Base-by-base conservation (phyloP, 768 basidiomycete genomes). In the Tylopilus vinaceipallidus region DNA sequence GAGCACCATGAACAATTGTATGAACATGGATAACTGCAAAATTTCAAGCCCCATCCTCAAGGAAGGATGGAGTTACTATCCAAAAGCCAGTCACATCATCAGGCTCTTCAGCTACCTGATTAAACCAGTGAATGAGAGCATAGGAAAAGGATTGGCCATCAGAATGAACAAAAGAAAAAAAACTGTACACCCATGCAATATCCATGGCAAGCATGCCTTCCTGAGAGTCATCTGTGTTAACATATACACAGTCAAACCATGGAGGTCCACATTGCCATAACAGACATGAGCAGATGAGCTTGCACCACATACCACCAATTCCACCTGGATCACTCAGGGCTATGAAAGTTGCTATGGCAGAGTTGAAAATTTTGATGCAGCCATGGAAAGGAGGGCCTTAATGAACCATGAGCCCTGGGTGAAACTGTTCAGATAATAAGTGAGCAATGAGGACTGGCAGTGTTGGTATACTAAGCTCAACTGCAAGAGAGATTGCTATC, bases 141-240 rank as follows among this genome's bases (percentile, higher is more conserved):
- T 24, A 40, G 10, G 39, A 16, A 11, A 24, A 40, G 2, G 6
- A 3, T 3, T 24, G 5, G 16, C 23, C 39, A 17, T 40, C 22
- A 26, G 24, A n/a, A 17, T 40, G n/a, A 4, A 26, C 24, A 26
- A 40, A 40, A n/a, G 39, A 40, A 26, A 40, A 38, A 23, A 38
- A 11, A 38, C 37, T 22, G 17, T 14, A 23, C 13, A 38, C 37
- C 14, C 37, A 22, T 5, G 9, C 39, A 3, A 41, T 22, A 10
- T 41, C 39, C 47, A 48, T 48, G 13, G 23, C 7, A 1, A 48
- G 47, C 47, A 48, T 48, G 3, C 47, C 47, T 4, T 48, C 9
- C 23, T 16, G 4, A 3, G 13, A 20, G 8, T 30, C 22, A 12
- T 41, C 32, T 11, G 17, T 48, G 32, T 32, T 48, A 1, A 41